These are phyloP conservation scores for Gracilaria gracilis DNA, from an alignment of 23 red algal species.

Conservation along the genomic window DNA sequence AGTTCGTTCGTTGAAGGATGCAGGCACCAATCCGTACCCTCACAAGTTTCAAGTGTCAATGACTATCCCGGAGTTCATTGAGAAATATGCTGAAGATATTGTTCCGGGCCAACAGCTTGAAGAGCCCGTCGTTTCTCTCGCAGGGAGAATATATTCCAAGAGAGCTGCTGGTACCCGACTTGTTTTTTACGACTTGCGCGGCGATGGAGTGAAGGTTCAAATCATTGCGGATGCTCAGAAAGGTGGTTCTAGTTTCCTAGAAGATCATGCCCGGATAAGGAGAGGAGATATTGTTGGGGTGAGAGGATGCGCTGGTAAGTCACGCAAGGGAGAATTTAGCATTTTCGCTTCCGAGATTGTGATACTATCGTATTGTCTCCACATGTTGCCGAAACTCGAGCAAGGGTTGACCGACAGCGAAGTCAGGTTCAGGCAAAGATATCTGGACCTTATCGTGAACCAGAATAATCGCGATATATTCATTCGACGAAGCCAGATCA, in stretches of 20 bases:
- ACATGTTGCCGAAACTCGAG: conserved; percentile 91
- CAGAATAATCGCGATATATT: conserved; percentile 76
- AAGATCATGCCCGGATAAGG: conserved; percentile 58
- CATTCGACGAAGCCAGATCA: conserved; percentile 75
- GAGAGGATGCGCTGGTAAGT: conserved; percentile 82
- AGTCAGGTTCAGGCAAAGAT: conserved; percentile 90
- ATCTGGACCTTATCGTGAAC: conserved; percentile 95
- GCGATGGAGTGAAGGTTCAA: conserved; percentile 95
- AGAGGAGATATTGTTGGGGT: conserved; percentile 96
- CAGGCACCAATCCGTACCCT: conserved; percentile 83
- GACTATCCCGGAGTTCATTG: conserved; percentile 84
- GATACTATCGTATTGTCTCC: conserved; percentile 84
- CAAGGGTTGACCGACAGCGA: conserved; percentile 84
- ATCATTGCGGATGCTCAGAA: conserved; percentile 87
- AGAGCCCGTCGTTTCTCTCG: conserved; percentile 52
- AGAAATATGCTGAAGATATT: conserved; percentile 55
- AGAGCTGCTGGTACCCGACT: conserved; percentile 80
- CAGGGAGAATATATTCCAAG: conserved; percentile 83
- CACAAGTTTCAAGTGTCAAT: conserved; percentile 91
- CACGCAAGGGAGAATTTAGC: conserved; percentile 90
- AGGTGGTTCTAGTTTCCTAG: conserved; percentile 60
- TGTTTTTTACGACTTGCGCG: conserved; percentile 94
- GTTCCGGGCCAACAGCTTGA: conserved; percentile 76
- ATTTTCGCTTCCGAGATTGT: conserved; percentile 80
- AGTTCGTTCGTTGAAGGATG: conserved; percentile 43